Conservation (phyloP, 305 asterid genomes). For the Solanum aculeatissimum region DNA sequence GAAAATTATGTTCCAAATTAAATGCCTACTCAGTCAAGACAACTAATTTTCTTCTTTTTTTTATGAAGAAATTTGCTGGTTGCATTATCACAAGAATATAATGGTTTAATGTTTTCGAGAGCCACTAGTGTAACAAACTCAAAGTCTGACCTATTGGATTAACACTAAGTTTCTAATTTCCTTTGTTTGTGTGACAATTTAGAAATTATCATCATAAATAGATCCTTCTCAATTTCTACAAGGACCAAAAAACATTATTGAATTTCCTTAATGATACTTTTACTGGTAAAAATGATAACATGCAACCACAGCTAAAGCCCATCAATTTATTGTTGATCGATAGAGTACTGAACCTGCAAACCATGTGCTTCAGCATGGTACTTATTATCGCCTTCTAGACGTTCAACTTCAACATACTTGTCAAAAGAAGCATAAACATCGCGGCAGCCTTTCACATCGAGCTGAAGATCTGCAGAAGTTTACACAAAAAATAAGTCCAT, state of each 20-base stretch:
- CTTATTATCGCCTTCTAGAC: conserved; percentile 93
- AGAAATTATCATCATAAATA: background rate
- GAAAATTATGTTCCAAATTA: background rate
- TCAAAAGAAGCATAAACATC: conserved; percentile 96
- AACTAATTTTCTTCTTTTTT: background rate
- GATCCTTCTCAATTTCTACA: background rate
- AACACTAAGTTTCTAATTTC: background rate
- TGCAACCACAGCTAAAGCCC: background rate
- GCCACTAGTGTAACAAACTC: background rate
- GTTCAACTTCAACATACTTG: conserved; percentile 94
- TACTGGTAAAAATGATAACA: background rate
- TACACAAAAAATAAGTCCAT: conserved; percentile 4
- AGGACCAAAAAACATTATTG: background rate
- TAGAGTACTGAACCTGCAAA: conserved; percentile 56
- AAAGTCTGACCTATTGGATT: background rate
- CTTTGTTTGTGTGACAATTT: background rate
- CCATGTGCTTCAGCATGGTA: conserved; percentile 93
- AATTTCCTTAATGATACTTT: background rate
- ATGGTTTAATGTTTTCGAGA: background rate
- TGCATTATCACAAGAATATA: background rate
- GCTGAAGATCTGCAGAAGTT: conserved; percentile 72
- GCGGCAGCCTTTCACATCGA: conserved; percentile 89
- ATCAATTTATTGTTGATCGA: conserved; percentile 1
- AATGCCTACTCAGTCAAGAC: background rate
- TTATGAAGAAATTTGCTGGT: background rate